These are phyloP conservation scores for Salix caprea DNA, from an alignment of 345 rosid species.

Conservation along the genomic window DNA sequence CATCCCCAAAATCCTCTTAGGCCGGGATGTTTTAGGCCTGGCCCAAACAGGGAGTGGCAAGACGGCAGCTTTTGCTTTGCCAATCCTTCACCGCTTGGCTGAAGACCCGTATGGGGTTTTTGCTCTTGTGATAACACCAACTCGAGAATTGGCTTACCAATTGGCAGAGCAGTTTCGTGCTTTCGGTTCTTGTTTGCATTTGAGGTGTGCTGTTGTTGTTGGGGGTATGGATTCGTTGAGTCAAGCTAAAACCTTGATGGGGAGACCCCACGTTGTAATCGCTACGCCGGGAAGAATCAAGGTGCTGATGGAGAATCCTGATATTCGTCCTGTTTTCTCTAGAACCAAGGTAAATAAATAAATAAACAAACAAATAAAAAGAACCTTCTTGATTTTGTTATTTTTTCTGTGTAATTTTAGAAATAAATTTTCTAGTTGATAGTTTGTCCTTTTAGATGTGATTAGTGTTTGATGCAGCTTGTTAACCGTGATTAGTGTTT, in stretches of 20 bases:
- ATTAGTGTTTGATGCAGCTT: too few relatives aligned
- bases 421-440: too few relatives aligned
- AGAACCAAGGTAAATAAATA: conserved; percentile 55
- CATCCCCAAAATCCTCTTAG: conserved; percentile 64
- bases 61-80: conserved; percentile 94
- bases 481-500: too few relatives aligned
- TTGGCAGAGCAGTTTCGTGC: conserved; percentile 93
- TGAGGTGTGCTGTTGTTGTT: conserved; percentile 77
- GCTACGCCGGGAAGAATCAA: conserved; percentile 92
- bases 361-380: too few relatives aligned
- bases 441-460: too few relatives aligned
- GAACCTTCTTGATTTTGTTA: neutral
- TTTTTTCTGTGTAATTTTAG: neutral
- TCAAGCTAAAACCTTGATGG: conserved; percentile 58
- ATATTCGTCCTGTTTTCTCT: conserved; percentile 67
- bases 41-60: conserved; percentile 96
- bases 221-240: conserved; percentile 90
- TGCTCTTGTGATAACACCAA: conserved; percentile 82
- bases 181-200: conserved; percentile 75
- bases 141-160: conserved; percentile 90
- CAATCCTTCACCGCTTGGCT: conserved; percentile 71
- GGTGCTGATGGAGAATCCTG: conserved; percentile 78
- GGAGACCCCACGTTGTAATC: conserved; percentile 76
- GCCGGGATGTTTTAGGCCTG: conserved; percentile 75
- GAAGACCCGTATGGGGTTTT: conserved; percentile 82